A percentile compares a stretch with the other conserved stretches of the same genome.
Evolutionary conservation across 148 eudicot species (phyloP).

Genomic region (Cornus suecica): DNA sequence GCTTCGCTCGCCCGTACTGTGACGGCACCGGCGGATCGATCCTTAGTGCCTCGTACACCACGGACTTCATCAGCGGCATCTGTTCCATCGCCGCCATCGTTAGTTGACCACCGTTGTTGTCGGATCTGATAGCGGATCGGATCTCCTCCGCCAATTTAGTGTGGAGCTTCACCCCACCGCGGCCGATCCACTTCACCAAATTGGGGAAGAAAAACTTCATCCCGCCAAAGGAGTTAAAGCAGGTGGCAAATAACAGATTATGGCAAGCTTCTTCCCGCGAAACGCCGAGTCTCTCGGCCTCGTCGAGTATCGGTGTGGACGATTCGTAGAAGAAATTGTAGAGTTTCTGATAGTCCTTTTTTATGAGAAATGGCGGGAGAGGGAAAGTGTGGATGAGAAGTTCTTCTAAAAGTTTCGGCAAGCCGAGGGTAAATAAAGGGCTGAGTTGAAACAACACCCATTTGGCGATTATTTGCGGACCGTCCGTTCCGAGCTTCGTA

Average conservation of each 20-base stretch:
- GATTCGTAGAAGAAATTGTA: conserved; percentile 64
- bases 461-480: conserved; percentile 46
- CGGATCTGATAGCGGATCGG: conserved; percentile 46
- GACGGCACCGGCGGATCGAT: conserved; percentile 78
- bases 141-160: conserved; percentile 60
- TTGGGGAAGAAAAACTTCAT: conserved; percentile 79
- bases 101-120: conserved; percentile 50
- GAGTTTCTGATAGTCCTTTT: conserved; percentile 54
- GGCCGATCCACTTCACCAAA: conserved; percentile 73
- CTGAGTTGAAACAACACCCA: conserved; percentile 72
- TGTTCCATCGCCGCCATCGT: conserved; percentile 72
- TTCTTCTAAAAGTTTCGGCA: conserved; percentile 63
- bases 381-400: conserved; percentile 46
- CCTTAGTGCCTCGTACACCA: conserved; percentile 71
- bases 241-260: conserved; percentile 72
- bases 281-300: conserved; percentile 56
- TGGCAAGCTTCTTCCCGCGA: conserved; percentile 83
- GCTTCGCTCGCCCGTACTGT: conserved; percentile 62
- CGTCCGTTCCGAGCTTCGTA: conserved; percentile 49
- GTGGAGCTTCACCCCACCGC: conserved; percentile 67
- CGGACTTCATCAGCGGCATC: conserved; percentile 78
- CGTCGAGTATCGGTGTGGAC: conserved; percentile 35
- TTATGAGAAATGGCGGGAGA: conserved; percentile 53
- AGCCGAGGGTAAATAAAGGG: conserved; percentile 59
- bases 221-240: conserved; percentile 91